These are phyloP conservation scores for Yamadazyma spencermartinsiae DNA, from an alignment of 1,139 yeast genomes.

Conservation along the genomic window DNA sequence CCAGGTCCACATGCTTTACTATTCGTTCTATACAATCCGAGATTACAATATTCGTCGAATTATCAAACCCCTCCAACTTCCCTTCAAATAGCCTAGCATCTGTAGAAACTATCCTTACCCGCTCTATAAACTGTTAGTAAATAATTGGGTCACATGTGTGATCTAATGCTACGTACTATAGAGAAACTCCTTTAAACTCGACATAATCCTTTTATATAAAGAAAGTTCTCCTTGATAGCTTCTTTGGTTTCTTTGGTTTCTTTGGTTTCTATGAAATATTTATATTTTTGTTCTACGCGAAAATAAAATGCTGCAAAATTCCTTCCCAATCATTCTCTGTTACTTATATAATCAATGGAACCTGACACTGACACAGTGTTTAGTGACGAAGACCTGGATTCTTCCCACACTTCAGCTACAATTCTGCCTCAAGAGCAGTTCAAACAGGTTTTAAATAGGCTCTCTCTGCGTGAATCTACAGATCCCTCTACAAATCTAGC, in stretches of 20 bases:
- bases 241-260: too few relatives aligned
- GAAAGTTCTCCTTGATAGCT: too few relatives aligned
- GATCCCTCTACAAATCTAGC: not conserved
- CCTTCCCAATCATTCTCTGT: too few relatives aligned
- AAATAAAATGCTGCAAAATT: not conserved
- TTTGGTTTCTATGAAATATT: not conserved
- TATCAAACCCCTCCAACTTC: constrained; percentile 76
- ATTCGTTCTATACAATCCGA: constrained; percentile 58
- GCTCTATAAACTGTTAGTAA: constrained; percentile 41
- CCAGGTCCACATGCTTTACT: constrained; percentile 43
- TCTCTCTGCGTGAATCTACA: not conserved
- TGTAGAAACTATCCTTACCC: constrained; percentile 75
- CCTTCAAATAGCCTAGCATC: constrained; percentile 81
- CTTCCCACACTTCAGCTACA: not conserved
- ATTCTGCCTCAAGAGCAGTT: not conserved
- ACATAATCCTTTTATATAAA: constrained; percentile 21
- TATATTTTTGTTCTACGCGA: not conserved
- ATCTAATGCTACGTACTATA: constrained; percentile 33
- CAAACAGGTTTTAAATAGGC: not conserved
- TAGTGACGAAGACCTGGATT: not conserved
- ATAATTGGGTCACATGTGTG: not conserved
- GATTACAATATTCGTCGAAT: constrained; percentile 71
- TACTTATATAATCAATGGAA: too few relatives aligned
- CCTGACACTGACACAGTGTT: not conserved
- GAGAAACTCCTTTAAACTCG: constrained; percentile 37